Conservation (phyloP, 352 stramenopile genomes). For the Poterioochromonas sp. region DNA sequence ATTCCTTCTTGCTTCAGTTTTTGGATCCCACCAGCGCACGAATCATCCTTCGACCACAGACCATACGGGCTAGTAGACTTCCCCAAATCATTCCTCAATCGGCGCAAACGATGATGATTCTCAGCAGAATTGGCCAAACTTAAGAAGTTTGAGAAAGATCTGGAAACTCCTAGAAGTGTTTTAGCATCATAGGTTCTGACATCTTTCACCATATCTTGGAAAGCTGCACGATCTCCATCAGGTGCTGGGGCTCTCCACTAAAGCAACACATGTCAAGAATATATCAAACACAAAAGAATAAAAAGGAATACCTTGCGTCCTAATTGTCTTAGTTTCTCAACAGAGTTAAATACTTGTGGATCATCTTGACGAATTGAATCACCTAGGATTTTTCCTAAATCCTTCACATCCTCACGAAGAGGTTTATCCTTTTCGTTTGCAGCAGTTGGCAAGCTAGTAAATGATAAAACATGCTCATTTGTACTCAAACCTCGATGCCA, state of each 20-base stretch:
- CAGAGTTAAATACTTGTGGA: constrained; percentile 40
- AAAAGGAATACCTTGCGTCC: constrained; percentile 44
- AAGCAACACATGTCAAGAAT: no score
- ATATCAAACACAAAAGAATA: no score
- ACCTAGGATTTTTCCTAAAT: constrained; percentile 43
- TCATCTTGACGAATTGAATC: constrained; percentile 44
- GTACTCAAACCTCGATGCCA: no score
- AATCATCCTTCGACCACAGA: constrained; percentile 43
- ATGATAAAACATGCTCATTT: no score
- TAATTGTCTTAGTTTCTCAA: constrained; percentile 45
- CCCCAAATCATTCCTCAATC: constrained; percentile 39
- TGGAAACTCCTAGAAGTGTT: constrained; percentile 53
- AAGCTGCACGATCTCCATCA: no score
- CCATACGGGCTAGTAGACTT: constrained; percentile 27
- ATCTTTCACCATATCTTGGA: constrained; percentile 38
- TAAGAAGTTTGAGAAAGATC: constrained; percentile 69
- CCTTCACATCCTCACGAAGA: constrained; percentile 47
- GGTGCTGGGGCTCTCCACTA: no score
- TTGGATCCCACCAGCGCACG: constrained; percentile 47
- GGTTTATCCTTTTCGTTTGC: no score
- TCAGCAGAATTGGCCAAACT: constrained; percentile 67
- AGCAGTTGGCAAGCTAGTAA: no score
- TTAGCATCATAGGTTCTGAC: constrained; percentile 39
- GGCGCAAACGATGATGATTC: constrained; percentile 55
- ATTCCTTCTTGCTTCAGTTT: constrained; percentile 40